These are phyloP conservation scores for Globisporangium acanthophoron DNA, from an alignment of 352 stramenopile genomes.

Conservation along the genomic window DNA sequence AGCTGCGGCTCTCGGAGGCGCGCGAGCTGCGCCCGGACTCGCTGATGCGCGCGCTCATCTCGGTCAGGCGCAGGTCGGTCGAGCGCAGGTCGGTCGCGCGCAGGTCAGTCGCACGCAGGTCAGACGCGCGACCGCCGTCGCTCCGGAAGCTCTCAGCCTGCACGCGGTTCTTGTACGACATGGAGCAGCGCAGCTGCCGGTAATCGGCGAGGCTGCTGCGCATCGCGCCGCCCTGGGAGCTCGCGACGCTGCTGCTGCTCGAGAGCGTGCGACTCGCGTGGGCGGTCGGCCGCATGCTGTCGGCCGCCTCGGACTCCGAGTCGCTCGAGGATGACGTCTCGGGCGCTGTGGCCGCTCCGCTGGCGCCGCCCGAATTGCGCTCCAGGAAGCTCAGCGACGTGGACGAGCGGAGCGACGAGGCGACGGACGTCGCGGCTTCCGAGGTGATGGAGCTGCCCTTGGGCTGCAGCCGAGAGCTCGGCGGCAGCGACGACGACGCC, in stretches of 20 bases:
- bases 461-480: constrained; percentile 1
- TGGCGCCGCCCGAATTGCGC: constrained; percentile 30
- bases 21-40: constrained; percentile 6
- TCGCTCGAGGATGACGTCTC: constrained; percentile 13
- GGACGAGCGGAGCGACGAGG: constrained; percentile 52
- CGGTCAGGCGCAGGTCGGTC: constrained; percentile 22
- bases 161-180: constrained; percentile 84
- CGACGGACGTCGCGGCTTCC: constrained; percentile 27
- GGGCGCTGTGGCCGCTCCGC: constrained; percentile 6
- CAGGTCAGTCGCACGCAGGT: constrained; percentile 24
- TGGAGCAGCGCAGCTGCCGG: constrained; percentile 73
- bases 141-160: constrained; percentile 15
- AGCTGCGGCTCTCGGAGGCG: constrained; percentile 7
- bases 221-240: constrained; percentile 11
- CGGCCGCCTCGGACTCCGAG: constrained; percentile 9
- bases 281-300: background rate
- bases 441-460: constrained; percentile 18
- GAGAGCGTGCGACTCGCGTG: constrained; percentile 7
- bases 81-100: constrained; percentile 21
- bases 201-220: constrained; percentile 51
- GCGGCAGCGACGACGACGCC: background rate
- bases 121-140: constrained; percentile 9
- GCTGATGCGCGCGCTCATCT: constrained; percentile 17
- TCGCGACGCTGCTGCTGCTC: constrained; percentile 13
- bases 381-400: constrained; percentile 39